These are phyloP conservation scores for Albifimbria verrucaria DNA, from an alignment of 2,329 filamentous ascomycete species.

Conservation along the genomic window DNA sequence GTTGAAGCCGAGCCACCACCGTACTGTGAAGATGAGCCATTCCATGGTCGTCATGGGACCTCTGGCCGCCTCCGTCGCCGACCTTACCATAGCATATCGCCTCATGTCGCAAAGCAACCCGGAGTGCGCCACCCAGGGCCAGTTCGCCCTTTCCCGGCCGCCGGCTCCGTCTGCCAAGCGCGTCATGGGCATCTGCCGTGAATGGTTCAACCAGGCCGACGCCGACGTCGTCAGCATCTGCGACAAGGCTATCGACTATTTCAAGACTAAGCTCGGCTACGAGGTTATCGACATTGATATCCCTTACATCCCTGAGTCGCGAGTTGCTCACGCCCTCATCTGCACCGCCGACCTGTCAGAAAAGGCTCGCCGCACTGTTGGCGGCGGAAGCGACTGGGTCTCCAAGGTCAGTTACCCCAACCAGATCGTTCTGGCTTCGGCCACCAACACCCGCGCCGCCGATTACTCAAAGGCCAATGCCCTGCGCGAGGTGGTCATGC, in stretches of 20 bases:
- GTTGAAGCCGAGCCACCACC: constrained; percentile 73
- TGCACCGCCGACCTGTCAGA: constrained; percentile 70
- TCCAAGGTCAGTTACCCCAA: constrained; percentile 62
- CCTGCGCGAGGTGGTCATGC: constrained; percentile 73
- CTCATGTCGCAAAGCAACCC: constrained; percentile 73
- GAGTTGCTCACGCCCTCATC: constrained; percentile 72
- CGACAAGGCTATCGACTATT: constrained; percentile 57
- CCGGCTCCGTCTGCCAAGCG: constrained; percentile 44
- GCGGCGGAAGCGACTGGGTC: constrained; percentile 47
- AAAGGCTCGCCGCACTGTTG: constrained; percentile 37
- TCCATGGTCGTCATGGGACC: constrained; percentile 67
- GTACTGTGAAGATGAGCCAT: constrained; percentile 55
- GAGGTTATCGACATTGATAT: constrained; percentile 58
- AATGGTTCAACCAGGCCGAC: constrained; percentile 49
- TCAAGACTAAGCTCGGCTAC: constrained; percentile 47
- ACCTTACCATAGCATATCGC: constrained; percentile 80
- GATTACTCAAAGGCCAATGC: constrained; percentile 74
- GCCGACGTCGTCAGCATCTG: constrained; percentile 60
- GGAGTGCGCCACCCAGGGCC: constrained; percentile 53
- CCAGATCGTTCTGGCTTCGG: constrained; percentile 65
- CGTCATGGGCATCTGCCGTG: constrained; percentile 68
- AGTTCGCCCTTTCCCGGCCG: constrained; percentile 59
- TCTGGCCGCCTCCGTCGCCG: constrained; percentile 70
- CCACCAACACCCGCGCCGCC: constrained; percentile 57
- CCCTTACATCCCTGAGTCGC: constrained; percentile 66